Conservation (phyloP, 2,329 filamentous ascomycete genomes). For the Sphaerulina populicola region DNA sequence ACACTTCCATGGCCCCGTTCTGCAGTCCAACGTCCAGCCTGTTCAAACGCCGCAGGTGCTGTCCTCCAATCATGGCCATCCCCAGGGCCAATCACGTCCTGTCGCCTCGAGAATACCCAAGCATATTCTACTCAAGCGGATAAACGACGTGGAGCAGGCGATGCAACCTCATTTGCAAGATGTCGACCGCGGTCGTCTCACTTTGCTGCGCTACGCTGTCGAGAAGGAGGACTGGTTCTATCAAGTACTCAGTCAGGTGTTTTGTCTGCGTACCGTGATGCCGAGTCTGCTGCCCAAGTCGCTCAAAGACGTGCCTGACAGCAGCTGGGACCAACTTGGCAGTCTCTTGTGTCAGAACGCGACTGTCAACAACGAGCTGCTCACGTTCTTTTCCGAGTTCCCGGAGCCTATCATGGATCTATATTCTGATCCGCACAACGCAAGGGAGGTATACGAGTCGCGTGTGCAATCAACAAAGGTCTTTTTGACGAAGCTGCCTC, state of each 20-base stretch:
- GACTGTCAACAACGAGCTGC: slow-evolving; percentile 34
- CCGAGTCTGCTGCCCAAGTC: slow-evolving; percentile 33
- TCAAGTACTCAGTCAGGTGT: slow-evolving; percentile 56
- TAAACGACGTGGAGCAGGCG: slow-evolving; percentile 3
- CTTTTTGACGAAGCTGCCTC: slow-evolving; percentile 24
- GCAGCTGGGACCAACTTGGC: slow-evolving; percentile 33
- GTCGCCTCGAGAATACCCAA: slow-evolving; percentile 11
- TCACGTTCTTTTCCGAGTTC: slow-evolving; percentile 44
- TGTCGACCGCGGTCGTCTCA: slow-evolving; percentile 37
- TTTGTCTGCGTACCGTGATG: slow-evolving; percentile 48
- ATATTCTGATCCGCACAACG: slow-evolving; percentile 32
- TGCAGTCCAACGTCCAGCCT: slow-evolving; percentile 2
- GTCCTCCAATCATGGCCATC: slow-evolving; percentile 2
- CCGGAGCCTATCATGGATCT: slow-evolving; percentile 42
- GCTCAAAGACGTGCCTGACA: slow-evolving; percentile 31
- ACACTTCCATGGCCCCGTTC: neutral
- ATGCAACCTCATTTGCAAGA: neutral
- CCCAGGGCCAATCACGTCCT: neutral
- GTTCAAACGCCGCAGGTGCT: neutral
- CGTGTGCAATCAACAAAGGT: slow-evolving; percentile 15
- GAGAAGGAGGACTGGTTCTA: slow-evolving; percentile 52
- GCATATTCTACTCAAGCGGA: slow-evolving; percentile 5
- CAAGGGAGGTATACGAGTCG: slow-evolving; percentile 33
- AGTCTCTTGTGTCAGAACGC: slow-evolving; percentile 43
- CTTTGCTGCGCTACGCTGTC: slow-evolving; percentile 53